phyloP scores from a whole-genome alignment of 2,329 filamentous ascomycete species.

The Amauroascus verrucosus region DNA sequence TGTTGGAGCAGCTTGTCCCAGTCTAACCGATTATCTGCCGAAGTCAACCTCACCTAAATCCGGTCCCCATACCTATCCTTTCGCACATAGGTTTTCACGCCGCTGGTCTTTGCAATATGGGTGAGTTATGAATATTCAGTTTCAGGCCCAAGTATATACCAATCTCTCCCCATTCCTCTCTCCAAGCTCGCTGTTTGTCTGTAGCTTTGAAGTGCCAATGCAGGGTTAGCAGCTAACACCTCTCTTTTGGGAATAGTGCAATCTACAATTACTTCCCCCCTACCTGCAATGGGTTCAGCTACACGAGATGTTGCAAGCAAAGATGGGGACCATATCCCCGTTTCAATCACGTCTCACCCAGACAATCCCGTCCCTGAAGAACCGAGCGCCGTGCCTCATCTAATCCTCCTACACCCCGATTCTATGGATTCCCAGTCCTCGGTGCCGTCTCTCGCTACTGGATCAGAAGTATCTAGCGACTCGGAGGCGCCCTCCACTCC shows the following conservation, averaged over 20 bases:
- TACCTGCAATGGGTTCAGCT: constrained; percentile 1
- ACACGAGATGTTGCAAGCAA: background rate
- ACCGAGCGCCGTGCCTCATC: constrained; percentile 30
- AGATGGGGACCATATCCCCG: constrained; percentile 18
- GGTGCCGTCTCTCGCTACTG: constrained; percentile 23
- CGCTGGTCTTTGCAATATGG: background rate
- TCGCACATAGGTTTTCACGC: background rate
- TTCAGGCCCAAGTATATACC: background rate
- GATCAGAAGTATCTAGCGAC: constrained; percentile 25
- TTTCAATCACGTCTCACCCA: constrained; percentile 38
- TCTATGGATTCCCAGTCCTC: constrained; percentile 26
- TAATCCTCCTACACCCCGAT: constrained; percentile 28
- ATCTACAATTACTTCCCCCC: background rate
- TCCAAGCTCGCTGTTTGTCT: background rate
- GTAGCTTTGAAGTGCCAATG: background rate
- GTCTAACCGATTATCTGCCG: background rate
- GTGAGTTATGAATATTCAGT: background rate
- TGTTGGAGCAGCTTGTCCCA: background rate
- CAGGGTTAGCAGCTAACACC: background rate
- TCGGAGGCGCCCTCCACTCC: constrained; percentile 34
- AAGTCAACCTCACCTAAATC: background rate
- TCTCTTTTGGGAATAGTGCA: background rate
- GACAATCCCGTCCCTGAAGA: constrained; percentile 41
- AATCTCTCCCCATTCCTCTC: background rate
- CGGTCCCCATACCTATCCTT: background rate